phyloP scores from a whole-genome alignment of 2,329 filamentous ascomycete species.

The Byssochlamys sp. region DNA sequence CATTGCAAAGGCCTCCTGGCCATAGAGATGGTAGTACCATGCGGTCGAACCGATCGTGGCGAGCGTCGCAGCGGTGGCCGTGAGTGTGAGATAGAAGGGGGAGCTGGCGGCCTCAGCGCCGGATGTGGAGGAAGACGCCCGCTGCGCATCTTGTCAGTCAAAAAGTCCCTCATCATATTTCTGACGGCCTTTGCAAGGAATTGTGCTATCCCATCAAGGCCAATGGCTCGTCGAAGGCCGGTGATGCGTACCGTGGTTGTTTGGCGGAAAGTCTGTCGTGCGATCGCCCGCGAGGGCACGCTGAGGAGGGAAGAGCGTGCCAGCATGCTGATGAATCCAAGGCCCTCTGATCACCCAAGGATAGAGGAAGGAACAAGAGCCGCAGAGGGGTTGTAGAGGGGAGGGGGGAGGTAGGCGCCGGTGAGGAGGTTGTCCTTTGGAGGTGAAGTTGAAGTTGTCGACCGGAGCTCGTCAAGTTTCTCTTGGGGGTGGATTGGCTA shows the following conservation, averaged over 20 bases:
- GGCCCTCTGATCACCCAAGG: conserved; percentile 26
- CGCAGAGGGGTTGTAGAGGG: conserved; percentile 18
- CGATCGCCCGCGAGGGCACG: conserved; percentile 72
- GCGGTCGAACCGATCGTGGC: conserved; percentile 80
- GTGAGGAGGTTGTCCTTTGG: conserved; percentile 22
- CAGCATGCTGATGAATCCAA: conserved; percentile 61
- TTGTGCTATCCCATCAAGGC: conserved; percentile 17
- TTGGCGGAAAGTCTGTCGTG: conserved; percentile 62
- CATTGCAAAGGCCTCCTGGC: conserved; percentile 75
- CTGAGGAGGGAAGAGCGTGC: conserved; percentile 83
- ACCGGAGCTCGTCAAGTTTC: conserved; percentile 24
- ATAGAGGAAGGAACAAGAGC: conserved; percentile 22
- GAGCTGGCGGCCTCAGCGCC: conserved; percentile 61
- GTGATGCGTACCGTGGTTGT: conserved; percentile 63
- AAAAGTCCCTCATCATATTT: conserved; percentile 22
- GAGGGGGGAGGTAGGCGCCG: conserved; percentile 18
- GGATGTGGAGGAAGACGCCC: conserved; percentile 62
- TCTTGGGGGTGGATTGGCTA: conserved; percentile 26
- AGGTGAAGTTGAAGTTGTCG: conserved; percentile 23
- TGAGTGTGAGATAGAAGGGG: conserved; percentile 72
- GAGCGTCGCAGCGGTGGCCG: conserved; percentile 75
- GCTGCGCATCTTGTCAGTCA: conserved; percentile 37
- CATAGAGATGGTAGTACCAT: conserved; percentile 97
- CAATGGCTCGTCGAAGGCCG: conserved; percentile 24
- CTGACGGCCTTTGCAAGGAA: conserved; percentile 12